These are phyloP conservation scores for Diplodia intermedia DNA, from an alignment of 2,329 filamentous ascomycete genomes.

Conservation along the genomic window DNA sequence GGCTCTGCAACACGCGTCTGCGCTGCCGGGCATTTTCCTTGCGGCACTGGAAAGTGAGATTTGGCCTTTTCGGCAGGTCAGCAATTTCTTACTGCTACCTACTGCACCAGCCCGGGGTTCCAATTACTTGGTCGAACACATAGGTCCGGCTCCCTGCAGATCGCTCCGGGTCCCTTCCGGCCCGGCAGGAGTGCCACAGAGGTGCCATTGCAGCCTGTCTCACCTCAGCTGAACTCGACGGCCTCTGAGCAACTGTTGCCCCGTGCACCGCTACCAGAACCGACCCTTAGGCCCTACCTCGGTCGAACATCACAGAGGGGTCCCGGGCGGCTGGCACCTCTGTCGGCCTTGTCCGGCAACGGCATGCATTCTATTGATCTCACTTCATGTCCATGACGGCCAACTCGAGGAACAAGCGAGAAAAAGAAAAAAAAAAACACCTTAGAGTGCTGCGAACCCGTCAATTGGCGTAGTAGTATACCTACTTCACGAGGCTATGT, in stretches of 20 bases:
- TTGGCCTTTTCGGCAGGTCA: background rate
- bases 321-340: background rate
- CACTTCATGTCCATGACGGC: background rate
- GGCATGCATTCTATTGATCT: background rate
- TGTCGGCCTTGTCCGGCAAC: background rate
- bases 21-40: too few species aligned
- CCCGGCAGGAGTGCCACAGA: background rate
- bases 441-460: too few species aligned
- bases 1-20: background rate
- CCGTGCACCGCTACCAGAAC: background rate
- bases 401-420: background rate
- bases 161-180: background rate
- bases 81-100: background rate
- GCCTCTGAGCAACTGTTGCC: background rate
- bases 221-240: conserved; percentile 9
- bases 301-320: background rate
- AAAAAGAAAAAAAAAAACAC: background rate
- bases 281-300: background rate
- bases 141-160: background rate
- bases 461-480: too few species aligned
- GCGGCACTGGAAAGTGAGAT: background rate
- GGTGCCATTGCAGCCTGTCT: background rate
- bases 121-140: background rate
- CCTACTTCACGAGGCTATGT: too few species aligned
- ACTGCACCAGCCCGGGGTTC: background rate